Evolutionary conservation across 2,329 filamentous ascomycete genomes (phyloP).

Genomic region (Taxawa tesnikishii): DNA sequence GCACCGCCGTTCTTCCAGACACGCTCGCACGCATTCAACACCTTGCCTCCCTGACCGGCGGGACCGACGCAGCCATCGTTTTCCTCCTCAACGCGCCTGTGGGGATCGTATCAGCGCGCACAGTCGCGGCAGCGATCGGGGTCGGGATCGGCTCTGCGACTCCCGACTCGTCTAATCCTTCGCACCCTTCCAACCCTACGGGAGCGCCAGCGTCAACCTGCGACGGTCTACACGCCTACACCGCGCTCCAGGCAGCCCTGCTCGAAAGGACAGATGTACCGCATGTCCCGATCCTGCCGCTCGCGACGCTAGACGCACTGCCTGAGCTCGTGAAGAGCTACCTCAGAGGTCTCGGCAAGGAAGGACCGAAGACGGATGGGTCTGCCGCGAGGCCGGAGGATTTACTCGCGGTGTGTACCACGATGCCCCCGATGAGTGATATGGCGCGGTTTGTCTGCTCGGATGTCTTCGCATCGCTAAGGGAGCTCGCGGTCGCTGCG

Average conservation of each 20-base stretch:
- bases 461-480: constrained; percentile 14
- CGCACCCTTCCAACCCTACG: neutral
- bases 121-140: neutral
- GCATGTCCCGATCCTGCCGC: constrained; percentile 15
- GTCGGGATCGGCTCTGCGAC: neutral
- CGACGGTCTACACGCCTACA: constrained; percentile 13
- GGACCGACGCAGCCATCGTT: constrained; percentile 17
- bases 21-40: constrained; percentile 19
- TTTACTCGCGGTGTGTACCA: constrained; percentile 15
- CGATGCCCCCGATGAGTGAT: constrained; percentile 11
- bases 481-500: constrained; percentile 10
- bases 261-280: constrained; percentile 10
- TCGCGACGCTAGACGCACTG: constrained; percentile 9
- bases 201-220: neutral
- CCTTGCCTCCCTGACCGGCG: constrained; percentile 17
- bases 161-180: neutral
- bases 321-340: no score
- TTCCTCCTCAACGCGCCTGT: constrained; percentile 15
- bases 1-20: constrained; percentile 8
- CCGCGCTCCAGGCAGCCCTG: constrained; percentile 15
- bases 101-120: constrained; percentile 1
- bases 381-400: constrained; percentile 8
- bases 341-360: no score
- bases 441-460: constrained; percentile 13
- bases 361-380: no score